Evolutionary conservation across 139 green algal species (phyloP), one percentile per base, ranked within the genome.

Genomic region (Limnomonas spitsbergensis): DNA sequence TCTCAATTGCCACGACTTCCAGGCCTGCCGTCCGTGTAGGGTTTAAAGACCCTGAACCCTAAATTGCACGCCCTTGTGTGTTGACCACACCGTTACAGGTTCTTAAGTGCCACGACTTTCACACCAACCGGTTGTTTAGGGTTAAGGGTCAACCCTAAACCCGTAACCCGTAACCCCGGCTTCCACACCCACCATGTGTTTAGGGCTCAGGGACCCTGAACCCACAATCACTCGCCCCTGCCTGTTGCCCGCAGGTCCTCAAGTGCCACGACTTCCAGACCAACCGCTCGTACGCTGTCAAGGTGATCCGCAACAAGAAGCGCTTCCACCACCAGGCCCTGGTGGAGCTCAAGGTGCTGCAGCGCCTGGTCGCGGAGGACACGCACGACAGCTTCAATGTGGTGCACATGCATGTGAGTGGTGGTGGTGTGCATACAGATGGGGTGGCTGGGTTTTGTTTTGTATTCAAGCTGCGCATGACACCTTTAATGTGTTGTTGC

Each of bases 301-400:
- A 97, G 82, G 70, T 97, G 67, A 96, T 97, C 53, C 85, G 91
- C 61, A 96, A 95, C 89, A 95, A 96, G 86, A 95, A 94, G 83
- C 85, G 91, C 71, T 97, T 96, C 83, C 91, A 95, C 80, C 78
- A 91, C 38, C 91, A 95, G 40, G 76, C 79, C 1, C 83, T 93
- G 40, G 83, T 96, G 26, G 93, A 97, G 85, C 83, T 96, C 38
- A 91, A 93, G 76, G 89, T 96, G 56, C 83, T 97, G 53, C 38
- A 87, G 42, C 81, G 86, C 66, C 67, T 91, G 36, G 40, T 53
- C 1, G 36, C 69, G 4, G n/a, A 78, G 3, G 89, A 91, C 76
- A 73, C 85, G 37, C 77, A 90, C 39, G 88, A 93, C 80, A n/a
- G 66, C 0, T 31, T 89, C 74, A 84, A 91, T 77, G 80, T 94